Conservation (phyloP, 257 asterid genomes). For the Forsythia suspensa region DNA sequence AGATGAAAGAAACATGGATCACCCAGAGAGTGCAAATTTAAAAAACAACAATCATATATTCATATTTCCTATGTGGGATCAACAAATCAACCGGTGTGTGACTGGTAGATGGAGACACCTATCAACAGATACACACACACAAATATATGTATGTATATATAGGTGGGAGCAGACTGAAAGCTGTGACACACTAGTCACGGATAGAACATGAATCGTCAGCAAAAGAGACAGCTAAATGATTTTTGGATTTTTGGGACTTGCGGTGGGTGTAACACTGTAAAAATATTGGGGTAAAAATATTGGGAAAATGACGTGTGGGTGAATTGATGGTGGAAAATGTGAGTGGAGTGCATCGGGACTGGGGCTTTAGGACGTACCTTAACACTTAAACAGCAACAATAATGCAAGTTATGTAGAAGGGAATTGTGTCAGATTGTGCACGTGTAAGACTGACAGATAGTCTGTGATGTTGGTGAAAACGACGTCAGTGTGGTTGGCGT, state of each 20-base stretch:
- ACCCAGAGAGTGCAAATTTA: not conserved
- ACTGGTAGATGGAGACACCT: not conserved
- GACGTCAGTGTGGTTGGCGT: not conserved
- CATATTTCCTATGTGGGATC: not conserved
- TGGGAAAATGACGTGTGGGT: not conserved
- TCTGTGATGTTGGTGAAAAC: not conserved
- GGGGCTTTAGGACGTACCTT: not conserved
- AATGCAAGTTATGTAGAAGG: not conserved
- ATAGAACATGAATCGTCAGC: not conserved
- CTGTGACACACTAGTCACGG: not conserved
- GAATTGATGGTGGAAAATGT: not conserved
- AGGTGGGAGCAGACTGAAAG: not conserved
- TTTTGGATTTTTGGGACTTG: not conserved
- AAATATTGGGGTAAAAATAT: not conserved
- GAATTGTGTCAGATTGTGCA: not conserved
- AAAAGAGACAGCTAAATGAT: not conserved
- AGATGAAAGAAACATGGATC: not conserved
- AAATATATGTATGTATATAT: not conserved
- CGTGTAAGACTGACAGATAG: not conserved
- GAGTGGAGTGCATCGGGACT: not conserved
- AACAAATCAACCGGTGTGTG: not conserved
- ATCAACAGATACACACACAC: not conserved
- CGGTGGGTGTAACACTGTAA: not conserved
- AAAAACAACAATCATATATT: too few relatives aligned
- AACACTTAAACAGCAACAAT: not conserved